Conservation (phyloP, 1,284 basidiomycete species). For the Cutaneotrichosporon sp. region DNA sequence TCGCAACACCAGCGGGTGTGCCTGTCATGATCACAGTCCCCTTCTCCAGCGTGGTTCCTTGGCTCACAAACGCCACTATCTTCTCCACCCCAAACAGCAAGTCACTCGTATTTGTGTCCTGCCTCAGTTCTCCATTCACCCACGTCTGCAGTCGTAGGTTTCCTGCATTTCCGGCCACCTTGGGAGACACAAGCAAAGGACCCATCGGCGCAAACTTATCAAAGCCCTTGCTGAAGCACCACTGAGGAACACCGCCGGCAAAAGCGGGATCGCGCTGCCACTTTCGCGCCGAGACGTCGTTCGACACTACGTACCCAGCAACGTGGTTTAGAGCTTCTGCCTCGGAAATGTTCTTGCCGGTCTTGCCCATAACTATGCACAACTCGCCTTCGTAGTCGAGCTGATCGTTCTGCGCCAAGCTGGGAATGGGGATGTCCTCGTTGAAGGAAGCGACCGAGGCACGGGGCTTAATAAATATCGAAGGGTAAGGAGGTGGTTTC, state of each 20-base stretch:
- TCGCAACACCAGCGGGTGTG: slow-evolving; percentile 48
- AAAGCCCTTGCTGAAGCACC: slow-evolving; percentile 46
- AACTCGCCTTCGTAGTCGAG: slow-evolving; percentile 88
- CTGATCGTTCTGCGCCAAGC: no score
- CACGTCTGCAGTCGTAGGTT: no score
- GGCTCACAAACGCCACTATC: slow-evolving; percentile 64
- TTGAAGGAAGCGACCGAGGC: no score
- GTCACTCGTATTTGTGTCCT: slow-evolving; percentile 34
- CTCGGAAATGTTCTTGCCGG: slow-evolving; percentile 70
- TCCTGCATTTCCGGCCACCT: no score
- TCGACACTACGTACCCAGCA: slow-evolving; percentile 54
- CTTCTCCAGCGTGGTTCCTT: slow-evolving; percentile 76
- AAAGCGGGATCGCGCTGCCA: no score
- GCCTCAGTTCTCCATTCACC: no score
- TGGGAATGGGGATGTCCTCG: no score
- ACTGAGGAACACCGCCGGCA: slow-evolving; percentile 43
- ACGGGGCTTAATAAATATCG: no score
- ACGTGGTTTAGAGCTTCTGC: slow-evolving; percentile 75
- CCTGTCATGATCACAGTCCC: slow-evolving; percentile 74
- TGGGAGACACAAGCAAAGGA: slow-evolving; percentile 29
- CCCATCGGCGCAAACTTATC: slow-evolving; percentile 50
- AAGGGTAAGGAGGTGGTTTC: no score
- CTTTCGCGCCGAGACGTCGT: slow-evolving; percentile 48
- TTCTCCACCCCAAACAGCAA: slow-evolving; percentile 49
- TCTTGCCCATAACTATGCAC: slow-evolving; percentile 75